A percentile compares a stretch with the other conserved stretches of the same genome.
These are phyloP conservation scores for Trichoderma sp. DNA, from an alignment of 2,329 filamentous ascomycete genomes.

Conservation along the genomic window DNA sequence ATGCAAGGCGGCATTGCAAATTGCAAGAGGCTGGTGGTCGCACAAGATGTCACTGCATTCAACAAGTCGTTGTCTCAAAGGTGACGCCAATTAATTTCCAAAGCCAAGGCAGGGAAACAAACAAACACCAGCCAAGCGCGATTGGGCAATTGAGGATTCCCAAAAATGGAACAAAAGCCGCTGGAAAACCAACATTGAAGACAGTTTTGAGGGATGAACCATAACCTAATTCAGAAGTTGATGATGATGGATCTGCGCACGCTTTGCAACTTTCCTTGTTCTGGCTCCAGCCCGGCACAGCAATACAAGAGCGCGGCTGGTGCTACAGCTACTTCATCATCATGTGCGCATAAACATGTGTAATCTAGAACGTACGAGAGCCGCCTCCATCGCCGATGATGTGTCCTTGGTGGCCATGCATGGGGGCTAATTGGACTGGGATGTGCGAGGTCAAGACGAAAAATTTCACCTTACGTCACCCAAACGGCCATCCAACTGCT, in stretches of 20 bases:
- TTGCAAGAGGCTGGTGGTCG: conserved; percentile 8
- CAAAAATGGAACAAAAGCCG: background rate
- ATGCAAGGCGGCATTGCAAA: background rate
- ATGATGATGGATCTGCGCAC: conserved; percentile 16
- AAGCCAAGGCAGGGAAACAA: conserved; percentile 10
- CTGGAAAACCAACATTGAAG: background rate
- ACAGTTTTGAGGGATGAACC: background rate
- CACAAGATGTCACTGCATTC: conserved; percentile 2
- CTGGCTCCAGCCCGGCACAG: background rate
- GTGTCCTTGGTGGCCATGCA: conserved; percentile 19
- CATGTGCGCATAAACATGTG: conserved; percentile 17
- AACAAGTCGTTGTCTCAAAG: background rate
- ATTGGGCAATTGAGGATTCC: background rate
- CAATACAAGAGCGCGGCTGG: background rate
- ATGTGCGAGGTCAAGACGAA: background rate
- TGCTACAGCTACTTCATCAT: background rate
- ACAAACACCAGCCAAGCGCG: background rate
- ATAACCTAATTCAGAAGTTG: conserved; percentile 7
- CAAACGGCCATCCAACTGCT: background rate
- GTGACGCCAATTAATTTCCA: conserved; percentile 8
- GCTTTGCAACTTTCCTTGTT: conserved; percentile 4
- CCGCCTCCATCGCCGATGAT: conserved; percentile 11
- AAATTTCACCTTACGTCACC: conserved; percentile 14
- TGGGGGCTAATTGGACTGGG: background rate
- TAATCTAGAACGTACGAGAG: conserved; percentile 11